Conservation (phyloP, 768 basidiomycete species). For the Suillus plorans region DNA sequence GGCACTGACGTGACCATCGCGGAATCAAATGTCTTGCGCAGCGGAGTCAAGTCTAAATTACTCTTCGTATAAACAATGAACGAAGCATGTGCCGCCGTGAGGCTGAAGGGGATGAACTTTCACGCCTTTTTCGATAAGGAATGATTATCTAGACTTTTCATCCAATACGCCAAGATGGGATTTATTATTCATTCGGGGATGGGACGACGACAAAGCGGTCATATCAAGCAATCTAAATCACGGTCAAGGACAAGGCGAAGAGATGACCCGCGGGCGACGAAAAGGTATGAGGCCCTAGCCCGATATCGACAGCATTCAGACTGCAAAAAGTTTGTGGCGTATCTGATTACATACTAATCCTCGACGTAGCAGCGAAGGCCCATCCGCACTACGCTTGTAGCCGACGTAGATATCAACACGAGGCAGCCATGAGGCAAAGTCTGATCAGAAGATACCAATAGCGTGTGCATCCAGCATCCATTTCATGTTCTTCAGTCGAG, state of each 20-base stretch:
- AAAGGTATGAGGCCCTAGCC: neutral
- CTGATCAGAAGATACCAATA: neutral
- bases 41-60: neutral
- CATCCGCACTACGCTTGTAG: neutral
- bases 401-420: neutral
- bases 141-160: neutral
- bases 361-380: neutral
- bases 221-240: neutral
- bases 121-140: neutral
- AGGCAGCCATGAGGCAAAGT: neutral
- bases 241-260: neutral
- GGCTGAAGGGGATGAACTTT: neutral
- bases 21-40: neutral
- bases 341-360: slow-evolving; percentile 2
- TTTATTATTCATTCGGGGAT: neutral
- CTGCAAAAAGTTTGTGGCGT: neutral
- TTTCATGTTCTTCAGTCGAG: neutral
- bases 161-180: neutral
- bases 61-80: neutral
- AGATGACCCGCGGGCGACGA: neutral
- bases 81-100: neutral
- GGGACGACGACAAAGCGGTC: neutral
- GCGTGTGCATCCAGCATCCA: neutral
- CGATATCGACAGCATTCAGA: neutral
- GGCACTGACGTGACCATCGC: neutral